These are phyloP conservation scores for Xylariaceae sp. DNA, from an alignment of 2,329 filamentous ascomycete species.

Conservation along the genomic window DNA sequence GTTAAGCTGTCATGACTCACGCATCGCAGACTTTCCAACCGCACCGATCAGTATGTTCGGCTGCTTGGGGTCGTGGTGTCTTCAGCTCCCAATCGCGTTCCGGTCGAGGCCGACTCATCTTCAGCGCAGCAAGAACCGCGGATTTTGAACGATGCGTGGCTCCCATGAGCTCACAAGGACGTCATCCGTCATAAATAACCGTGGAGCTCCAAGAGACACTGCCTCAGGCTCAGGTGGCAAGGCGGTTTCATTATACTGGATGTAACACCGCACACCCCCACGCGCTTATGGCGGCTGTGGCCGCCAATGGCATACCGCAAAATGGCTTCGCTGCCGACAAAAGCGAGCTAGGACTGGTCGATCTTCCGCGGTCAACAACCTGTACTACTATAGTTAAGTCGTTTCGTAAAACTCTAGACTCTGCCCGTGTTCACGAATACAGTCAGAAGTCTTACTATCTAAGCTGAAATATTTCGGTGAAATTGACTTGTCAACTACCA, in stretches of 20 bases:
- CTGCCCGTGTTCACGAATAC: background rate
- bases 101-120: slow-evolving; percentile 10
- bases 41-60: slow-evolving; percentile 27
- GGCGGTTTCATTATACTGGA: slow-evolving; percentile 8
- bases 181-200: slow-evolving; percentile 3
- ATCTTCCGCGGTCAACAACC: slow-evolving; percentile 8
- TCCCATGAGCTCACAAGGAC: slow-evolving; percentile 13
- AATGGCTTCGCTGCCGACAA: background rate
- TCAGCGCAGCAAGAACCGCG: slow-evolving; percentile 8
- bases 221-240: slow-evolving; percentile 17
- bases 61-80: slow-evolving; percentile 20
- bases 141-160: slow-evolving; percentile 18
- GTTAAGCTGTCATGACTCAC: background rate
- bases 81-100: slow-evolving; percentile 24
- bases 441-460: background rate
- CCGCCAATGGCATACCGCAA: slow-evolving; percentile 11
- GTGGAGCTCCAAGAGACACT: slow-evolving; percentile 8
- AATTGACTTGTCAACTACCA: too few species aligned
- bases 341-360: slow-evolving; percentile 4
- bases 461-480: too few species aligned
- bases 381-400: slow-evolving; percentile 4
- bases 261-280: slow-evolving; percentile 10
- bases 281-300: slow-evolving; percentile 24
- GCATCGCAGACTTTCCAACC: slow-evolving; percentile 25
- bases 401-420: slow-evolving; percentile 2